Evolutionary conservation across 352 stramenopile genomes (phyloP), one percentile per base, ranked within the genome.

Genomic region (Saprolegnia parasitica): DNA sequence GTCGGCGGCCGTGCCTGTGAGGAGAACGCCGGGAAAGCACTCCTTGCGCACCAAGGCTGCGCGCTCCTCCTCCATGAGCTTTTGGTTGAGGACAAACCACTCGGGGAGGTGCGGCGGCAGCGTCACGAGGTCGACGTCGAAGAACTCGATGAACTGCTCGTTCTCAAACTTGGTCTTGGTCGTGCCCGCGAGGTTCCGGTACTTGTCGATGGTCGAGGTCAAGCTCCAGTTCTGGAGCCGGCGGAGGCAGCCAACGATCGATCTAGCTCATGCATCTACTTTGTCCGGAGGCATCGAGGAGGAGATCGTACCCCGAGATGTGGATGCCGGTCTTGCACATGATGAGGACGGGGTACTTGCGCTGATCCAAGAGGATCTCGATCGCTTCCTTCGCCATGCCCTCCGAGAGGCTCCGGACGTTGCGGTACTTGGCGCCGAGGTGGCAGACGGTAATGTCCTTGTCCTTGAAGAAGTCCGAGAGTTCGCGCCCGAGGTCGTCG

Each of bases 71-170:
- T 92, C 86, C 84, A 90, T 90, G 40, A 95, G 76, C 50, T 72
- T 71, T 58, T 95, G 86, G 63, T 93, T 90, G 26, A 87, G 73
- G 10, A 89, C 80, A 63, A 93, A 95, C 87, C 87, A 95, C 21
- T 76, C 73, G 6, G 87, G 87, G 13, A 95, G 63, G 20, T 93
- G 81, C 60, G 90, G 80, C 16, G 87, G 87, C 15, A 93, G 62
- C 21, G 83, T 91, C 56, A 93, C 86, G 29, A 94, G 76, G 65
- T 94, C 86, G 39, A 93, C 84, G 55, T 95, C 87, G 55, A 95
- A 95, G 15, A 95, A 77, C 68, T 95, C 87, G 37, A 95, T 95
- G 65, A 95, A 95, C 72, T 95, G 87, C 68, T 95, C 87, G 67
- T 95, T 92, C 70, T 95, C 87, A 47, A 93, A 95, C 26, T 86